phyloP scores from a whole-genome alignment of 768 basidiomycete species.

The Psilocybe azurescens region DNA sequence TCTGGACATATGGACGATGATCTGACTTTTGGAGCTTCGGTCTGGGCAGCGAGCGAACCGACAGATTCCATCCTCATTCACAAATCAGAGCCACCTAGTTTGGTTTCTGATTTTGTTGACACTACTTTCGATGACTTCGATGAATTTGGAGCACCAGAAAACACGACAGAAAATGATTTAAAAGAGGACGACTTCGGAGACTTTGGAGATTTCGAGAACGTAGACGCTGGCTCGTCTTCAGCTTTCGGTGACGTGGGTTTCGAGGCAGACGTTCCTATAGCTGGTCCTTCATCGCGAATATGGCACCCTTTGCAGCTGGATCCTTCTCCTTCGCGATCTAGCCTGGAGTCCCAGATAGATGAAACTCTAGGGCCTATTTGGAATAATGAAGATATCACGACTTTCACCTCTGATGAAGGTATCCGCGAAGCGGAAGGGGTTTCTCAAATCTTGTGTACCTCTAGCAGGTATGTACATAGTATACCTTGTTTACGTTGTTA shows the following conservation, averaged over 20 bases:
- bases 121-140: slow-evolving; percentile 54
- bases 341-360: slow-evolving; percentile 67
- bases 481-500: slow-evolving; percentile 6
- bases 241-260: slow-evolving; percentile 44
- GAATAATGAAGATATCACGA: slow-evolving; percentile 53
- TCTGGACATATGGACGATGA: slow-evolving; percentile 63
- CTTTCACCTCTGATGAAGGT: slow-evolving; percentile 67
- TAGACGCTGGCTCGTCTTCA: slow-evolving; percentile 33
- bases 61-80: slow-evolving; percentile 26
- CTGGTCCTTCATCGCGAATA: slow-evolving; percentile 47
- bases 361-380: slow-evolving; percentile 72
- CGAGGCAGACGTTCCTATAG: slow-evolving; percentile 41
- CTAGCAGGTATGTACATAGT: slow-evolving; percentile 65
- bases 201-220: slow-evolving; percentile 88
- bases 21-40: slow-evolving; percentile 70
- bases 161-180: slow-evolving; percentile 42
- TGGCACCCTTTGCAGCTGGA: slow-evolving; percentile 72
- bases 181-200: slow-evolving; percentile 85
- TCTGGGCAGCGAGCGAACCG: slow-evolving; percentile 66
- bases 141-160: slow-evolving; percentile 57
- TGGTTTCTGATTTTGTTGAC: slow-evolving; percentile 35
- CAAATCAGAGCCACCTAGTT: slow-evolving; percentile 25
- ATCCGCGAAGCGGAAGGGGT: slow-evolving; percentile 84
- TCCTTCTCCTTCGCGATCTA: slow-evolving; percentile 62
- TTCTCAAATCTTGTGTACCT: slow-evolving; percentile 75